phyloP scores from a whole-genome alignment of 805 yeast genomes.

The Metschnikowia proteae region DNA sequence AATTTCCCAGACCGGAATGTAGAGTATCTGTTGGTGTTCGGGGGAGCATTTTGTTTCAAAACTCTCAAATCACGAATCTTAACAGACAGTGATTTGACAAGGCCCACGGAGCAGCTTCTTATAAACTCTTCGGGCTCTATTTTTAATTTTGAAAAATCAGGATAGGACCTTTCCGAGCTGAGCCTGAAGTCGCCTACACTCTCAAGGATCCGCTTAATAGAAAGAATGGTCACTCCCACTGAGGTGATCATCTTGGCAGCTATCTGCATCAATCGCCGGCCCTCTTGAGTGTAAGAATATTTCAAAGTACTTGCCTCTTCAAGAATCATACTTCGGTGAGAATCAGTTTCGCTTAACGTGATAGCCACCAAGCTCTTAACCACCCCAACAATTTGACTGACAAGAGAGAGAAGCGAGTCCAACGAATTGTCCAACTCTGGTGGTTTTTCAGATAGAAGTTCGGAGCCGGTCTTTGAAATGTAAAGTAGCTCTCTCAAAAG shows the following conservation, averaged over 20 bases:
- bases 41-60: conserved; percentile 19
- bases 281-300: conserved; percentile 63
- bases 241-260: conserved; percentile 59
- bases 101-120: conserved; percentile 55
- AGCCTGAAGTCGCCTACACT: conserved; percentile 66
- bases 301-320: conserved; percentile 11
- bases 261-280: conserved; percentile 57
- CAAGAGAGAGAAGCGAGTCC: conserved; percentile 55
- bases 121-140: conserved; percentile 61
- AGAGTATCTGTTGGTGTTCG: conserved; percentile 42
- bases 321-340: conserved; percentile 26
- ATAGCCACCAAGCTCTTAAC: conserved; percentile 60
- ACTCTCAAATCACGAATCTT: conserved; percentile 23
- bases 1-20: conserved; percentile 49
- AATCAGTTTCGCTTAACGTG: conserved; percentile 42
- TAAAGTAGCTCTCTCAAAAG: conserved; percentile 60
- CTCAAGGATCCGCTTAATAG: conserved; percentile 49
- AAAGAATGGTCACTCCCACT: conserved; percentile 45
- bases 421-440: conserved; percentile 46
- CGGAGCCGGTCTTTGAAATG: conserved; percentile 51
- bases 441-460: conserved; percentile 35
- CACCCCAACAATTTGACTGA: conserved; percentile 60
- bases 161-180: conserved; percentile 56
- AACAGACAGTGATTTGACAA: conserved; percentile 40
- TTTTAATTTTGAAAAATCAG: conserved; percentile 56